These are phyloP conservation scores for Pichia thaimueangensis DNA, from an alignment of 805 yeast genomes.

Conservation along the genomic window DNA sequence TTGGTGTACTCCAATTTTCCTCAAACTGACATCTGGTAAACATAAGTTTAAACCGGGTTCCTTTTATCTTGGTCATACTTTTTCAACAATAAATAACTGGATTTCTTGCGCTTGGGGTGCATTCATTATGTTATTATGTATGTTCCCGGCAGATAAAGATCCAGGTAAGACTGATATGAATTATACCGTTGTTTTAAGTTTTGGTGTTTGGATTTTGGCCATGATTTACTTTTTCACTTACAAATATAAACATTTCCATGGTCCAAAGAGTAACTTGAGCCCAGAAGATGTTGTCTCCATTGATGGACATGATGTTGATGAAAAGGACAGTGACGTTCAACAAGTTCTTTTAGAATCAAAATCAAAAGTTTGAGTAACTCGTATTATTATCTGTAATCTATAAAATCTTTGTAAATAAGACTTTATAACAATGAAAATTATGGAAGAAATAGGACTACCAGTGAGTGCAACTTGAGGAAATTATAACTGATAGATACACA, in stretches of 20 bases:
- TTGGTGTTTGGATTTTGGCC: slow-evolving; percentile 48
- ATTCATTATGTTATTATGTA: slow-evolving; percentile 27
- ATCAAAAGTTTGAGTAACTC: too few relatives aligned
- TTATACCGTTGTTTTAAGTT: slow-evolving; percentile 30
- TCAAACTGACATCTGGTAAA: slow-evolving; percentile 35
- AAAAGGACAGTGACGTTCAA: slow-evolving; percentile 2
- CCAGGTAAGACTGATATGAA: slow-evolving; percentile 25
- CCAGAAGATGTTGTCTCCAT: slow-evolving; percentile 1
- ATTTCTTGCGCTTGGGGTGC: slow-evolving; percentile 27
- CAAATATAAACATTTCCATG: slow-evolving; percentile 43
- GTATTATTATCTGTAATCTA: too few relatives aligned
- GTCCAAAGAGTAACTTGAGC: slow-evolving; percentile 37
- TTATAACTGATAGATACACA: too few relatives aligned
- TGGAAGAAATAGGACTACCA: too few relatives aligned
- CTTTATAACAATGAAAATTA: too few relatives aligned
- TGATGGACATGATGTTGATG: neutral
- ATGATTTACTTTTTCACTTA: slow-evolving; percentile 44
- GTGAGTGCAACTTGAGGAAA: too few relatives aligned
- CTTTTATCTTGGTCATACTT: slow-evolving; percentile 34
- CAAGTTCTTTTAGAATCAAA: neutral
- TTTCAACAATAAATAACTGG: slow-evolving; percentile 31
- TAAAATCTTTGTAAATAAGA: too few relatives aligned
- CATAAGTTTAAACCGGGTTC: slow-evolving; percentile 38
- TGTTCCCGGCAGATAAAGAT: slow-evolving; percentile 35
- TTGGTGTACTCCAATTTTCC: slow-evolving; percentile 39